phyloP scores from a whole-genome alignment of 441 rosid species.

The Aleurites moluccanus region DNA sequence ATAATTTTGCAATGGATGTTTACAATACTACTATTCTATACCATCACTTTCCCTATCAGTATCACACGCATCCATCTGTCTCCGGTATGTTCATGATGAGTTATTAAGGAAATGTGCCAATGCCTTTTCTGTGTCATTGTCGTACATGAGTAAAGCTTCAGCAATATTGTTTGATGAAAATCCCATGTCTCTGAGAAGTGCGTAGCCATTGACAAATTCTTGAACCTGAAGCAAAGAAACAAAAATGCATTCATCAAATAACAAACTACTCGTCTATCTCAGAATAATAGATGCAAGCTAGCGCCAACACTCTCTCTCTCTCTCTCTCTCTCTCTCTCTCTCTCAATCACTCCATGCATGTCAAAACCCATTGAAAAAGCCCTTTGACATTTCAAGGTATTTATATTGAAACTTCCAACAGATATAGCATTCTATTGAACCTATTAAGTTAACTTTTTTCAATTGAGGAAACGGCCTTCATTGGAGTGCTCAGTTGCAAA shows the following conservation, averaged over 20 bases:
- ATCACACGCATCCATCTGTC: slow-evolving; percentile 11
- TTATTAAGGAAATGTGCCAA: slow-evolving; percentile 63
- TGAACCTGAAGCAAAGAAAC: slow-evolving; percentile 49
- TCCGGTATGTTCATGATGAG: slow-evolving; percentile 37
- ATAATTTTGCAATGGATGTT: neutral
- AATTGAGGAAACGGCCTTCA: neutral
- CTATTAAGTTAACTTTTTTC: neutral
- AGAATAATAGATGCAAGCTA: neutral
- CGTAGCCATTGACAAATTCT: slow-evolving; percentile 62
- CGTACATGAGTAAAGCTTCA: slow-evolving; percentile 64
- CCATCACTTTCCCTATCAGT: neutral
- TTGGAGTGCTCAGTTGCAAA: too few relatives aligned
- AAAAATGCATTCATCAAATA: neutral
- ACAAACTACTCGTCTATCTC: neutral
- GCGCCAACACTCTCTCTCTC: neutral
- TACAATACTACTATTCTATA: neutral
- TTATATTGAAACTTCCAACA: too few relatives aligned
- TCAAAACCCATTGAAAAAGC: neutral
- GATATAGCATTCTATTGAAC: neutral
- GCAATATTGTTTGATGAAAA: slow-evolving; percentile 64
- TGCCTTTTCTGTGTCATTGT: slow-evolving; percentile 77
- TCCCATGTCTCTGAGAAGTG: slow-evolving; percentile 74
- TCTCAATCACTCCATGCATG: neutral
- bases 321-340: too few relatives aligned
- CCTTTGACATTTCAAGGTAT: neutral